These are phyloP conservation scores for Picea sitchensis DNA, from an alignment of 75 land plant species.

Conservation along the genomic window DNA sequence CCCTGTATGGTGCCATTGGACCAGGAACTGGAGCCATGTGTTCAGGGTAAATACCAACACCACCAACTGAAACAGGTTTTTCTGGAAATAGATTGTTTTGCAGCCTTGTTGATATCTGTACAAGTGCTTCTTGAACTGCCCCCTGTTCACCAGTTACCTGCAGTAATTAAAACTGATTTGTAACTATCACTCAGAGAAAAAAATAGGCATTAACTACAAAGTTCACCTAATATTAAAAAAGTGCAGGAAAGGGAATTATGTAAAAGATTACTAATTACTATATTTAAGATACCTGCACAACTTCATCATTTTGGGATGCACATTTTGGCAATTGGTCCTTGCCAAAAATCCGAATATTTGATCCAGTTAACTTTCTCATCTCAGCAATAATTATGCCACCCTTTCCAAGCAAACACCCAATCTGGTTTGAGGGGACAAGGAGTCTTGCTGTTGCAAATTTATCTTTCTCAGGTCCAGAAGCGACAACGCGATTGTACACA, in stretches of 20 bases:
- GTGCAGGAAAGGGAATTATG: not conserved
- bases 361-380: conserved; percentile 71
- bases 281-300: conserved; percentile 57
- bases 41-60: conserved; percentile 22
- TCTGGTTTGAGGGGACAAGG: conserved; percentile 71
- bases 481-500: conserved; percentile 51
- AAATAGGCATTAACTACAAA: not conserved
- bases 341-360: conserved; percentile 62
- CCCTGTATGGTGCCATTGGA: conserved; percentile 29
- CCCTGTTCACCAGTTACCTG: conserved; percentile 63
- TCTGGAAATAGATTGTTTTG: conserved; percentile 44
- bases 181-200: no score
- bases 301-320: conserved; percentile 66
- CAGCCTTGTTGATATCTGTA: conserved; percentile 66
- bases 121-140: conserved; percentile 61
- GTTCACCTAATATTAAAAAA: no score
- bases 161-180: not conserved
- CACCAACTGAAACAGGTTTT: conserved; percentile 20
- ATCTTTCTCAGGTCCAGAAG: conserved; percentile 31
- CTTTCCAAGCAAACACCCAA: conserved; percentile 82
- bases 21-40: conserved; percentile 27
- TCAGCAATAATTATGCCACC: conserved; percentile 78
- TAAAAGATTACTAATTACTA: not conserved
- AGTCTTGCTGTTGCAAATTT: conserved; percentile 34
- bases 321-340: conserved; percentile 67